Evolutionary conservation across 371 early-diverging fungal species (phyloP), one percentile per base, ranked within the genome.

Genomic region (Enterospora canceri): DNA sequence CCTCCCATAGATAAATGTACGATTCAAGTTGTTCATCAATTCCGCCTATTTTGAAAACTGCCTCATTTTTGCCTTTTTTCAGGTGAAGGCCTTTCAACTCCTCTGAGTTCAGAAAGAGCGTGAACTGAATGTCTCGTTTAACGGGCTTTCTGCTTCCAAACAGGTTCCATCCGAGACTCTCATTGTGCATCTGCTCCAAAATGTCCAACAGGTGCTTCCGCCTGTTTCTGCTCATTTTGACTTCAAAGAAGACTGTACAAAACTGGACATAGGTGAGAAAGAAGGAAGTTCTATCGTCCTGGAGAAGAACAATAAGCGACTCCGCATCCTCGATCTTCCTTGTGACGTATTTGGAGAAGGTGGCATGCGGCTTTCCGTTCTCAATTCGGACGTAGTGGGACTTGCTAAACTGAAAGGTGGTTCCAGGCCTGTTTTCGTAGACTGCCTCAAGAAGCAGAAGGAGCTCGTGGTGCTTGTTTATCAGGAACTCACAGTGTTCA

Each of bases 1-100:
- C 75, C 34, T 86, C 82, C 91, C 91, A 95, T 28, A 91, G 82
- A 76, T 89, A 97, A 19, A 29, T 90, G 85, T 19, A 85, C 85
- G 63, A 88, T 85, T 72, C 87, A 85, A 73, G 86, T 83, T 26
- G 83, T 80, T 24, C 88, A 83, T 33, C 83, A 79, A 70, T 60
- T 0, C 79, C 79, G 23, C 72, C 70, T 1, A 95, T 90, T 0
- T 89, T 84, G 76, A 93, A 97, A 5, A 88, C 83, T 30, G 92
- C 80, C 1, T 88, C 85, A 77, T 97, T 97, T 58, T 84, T 82
- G 0, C 97, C 97, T 30, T 84, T 83, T 56, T 87, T 84, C 51
- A 97, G 79, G 47, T 84, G 81, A 21, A 97, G 82, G 21, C 23
- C 65, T 19, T 23, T 67, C 46, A 70, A 81, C 79, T 78, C 87